phyloP scores from a whole-genome alignment of 2,329 filamentous ascomycete species.

The Cercospora beticola region DNA sequence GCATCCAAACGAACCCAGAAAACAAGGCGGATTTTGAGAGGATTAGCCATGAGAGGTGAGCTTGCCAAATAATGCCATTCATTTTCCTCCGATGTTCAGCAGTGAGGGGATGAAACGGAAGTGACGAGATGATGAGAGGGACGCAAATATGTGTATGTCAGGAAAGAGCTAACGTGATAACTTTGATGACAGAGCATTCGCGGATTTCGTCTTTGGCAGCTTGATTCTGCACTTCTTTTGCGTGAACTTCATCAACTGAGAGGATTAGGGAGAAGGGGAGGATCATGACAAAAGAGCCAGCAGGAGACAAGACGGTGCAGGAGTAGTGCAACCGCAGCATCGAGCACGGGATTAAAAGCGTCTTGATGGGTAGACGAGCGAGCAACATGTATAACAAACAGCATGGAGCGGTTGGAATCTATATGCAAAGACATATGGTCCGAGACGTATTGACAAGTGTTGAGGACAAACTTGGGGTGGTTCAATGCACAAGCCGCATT shows the following conservation, averaged over 20 bases:
- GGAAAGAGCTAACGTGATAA: too few relatives aligned
- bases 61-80: not conserved
- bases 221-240: constrained; percentile 98
- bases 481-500: not conserved
- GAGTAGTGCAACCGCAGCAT: not conserved
- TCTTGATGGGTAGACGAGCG: not conserved
- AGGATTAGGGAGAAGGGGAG: not conserved
- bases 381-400: not conserved
- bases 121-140: too few relatives aligned
- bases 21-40: constrained; percentile 75
- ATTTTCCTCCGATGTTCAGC: too few relatives aligned
- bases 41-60: constrained; percentile 77
- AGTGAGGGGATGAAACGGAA: too few relatives aligned
- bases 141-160: too few relatives aligned
- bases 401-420: not conserved
- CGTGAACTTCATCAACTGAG: constrained; percentile 96
- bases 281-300: not conserved
- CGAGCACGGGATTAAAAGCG: not conserved
- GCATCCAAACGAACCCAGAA: constrained; percentile 85
- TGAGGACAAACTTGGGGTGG: not conserved
- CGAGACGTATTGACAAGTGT: not conserved
- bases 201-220: constrained; percentile 93
- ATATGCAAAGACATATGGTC: not conserved
- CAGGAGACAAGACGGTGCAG: not conserved
- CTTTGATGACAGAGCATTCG: constrained; percentile 93